Evolutionary conservation across 2,329 filamentous ascomycete genomes (phyloP).

Genomic region (Mariannaea sp.): DNA sequence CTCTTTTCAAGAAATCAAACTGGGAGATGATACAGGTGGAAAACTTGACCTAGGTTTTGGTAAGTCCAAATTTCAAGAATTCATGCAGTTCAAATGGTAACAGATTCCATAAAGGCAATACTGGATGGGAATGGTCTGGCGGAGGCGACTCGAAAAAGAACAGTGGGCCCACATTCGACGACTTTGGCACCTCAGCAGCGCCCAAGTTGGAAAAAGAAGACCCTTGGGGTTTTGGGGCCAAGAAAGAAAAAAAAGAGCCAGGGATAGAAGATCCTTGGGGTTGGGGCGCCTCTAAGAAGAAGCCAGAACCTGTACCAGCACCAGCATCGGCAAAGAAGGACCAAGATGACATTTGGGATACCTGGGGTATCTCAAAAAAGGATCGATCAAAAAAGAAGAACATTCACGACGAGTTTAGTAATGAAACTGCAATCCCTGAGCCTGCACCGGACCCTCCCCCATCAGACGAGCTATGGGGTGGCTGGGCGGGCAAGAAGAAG

Average conservation of each 20-base stretch:
- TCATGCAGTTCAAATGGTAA: conserved; percentile 63
- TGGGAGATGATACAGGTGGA: conserved; percentile 62
- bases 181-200: conserved; percentile 46
- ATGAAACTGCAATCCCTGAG: conserved; percentile 18
- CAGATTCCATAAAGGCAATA: conserved; percentile 61
- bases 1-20: conserved; percentile 69
- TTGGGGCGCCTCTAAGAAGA: conserved; percentile 48
- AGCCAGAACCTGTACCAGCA: conserved; percentile 41
- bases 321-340: conserved; percentile 36
- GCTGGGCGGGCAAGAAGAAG: conserved; percentile 38
- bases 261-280: conserved; percentile 43
- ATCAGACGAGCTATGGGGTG: conserved; percentile 36
- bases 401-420: conserved; percentile 31
- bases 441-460: conserved; percentile 35
- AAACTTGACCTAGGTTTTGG: conserved; percentile 62
- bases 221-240: conserved; percentile 38
- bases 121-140: conserved; percentile 50
- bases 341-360: conserved; percentile 41
- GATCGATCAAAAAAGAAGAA: conserved; percentile 41
- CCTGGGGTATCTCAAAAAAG: conserved; percentile 41
- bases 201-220: conserved; percentile 43
- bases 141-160: conserved; percentile 53
- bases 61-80: conserved; percentile 49
- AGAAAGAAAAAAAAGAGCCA: conserved; percentile 49
- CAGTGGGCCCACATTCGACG: conserved; percentile 54